Conservation (phyloP, 371 early-diverging fungal genomes). For the Umbelopsis sp. region DNA sequence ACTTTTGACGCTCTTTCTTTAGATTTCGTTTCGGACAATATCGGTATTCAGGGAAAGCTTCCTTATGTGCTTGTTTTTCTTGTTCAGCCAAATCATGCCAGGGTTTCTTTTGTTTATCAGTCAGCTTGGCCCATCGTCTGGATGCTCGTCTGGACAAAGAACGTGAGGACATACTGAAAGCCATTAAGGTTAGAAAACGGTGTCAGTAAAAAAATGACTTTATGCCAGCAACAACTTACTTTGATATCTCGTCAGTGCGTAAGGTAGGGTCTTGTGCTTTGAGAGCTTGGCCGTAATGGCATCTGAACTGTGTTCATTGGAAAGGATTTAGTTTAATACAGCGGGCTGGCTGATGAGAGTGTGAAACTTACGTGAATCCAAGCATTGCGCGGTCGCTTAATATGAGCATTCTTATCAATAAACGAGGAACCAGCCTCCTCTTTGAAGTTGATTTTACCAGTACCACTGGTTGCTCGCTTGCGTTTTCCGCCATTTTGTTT, state of each 20-base stretch:
- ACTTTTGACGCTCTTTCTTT: slow-evolving; percentile 16
- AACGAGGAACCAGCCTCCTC: slow-evolving; percentile 16
- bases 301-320: slow-evolving; percentile 30
- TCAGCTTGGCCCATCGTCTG: slow-evolving; percentile 42
- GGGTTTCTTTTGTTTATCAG: slow-evolving; percentile 51
- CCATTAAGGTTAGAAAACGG: not conserved
- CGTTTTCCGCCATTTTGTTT: not conserved
- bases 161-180: slow-evolving; percentile 9
- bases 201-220: not conserved
- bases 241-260: slow-evolving; percentile 43
- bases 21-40: slow-evolving; percentile 42
- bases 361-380: slow-evolving; percentile 38
- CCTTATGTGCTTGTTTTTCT: slow-evolving; percentile 49
- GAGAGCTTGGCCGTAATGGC: slow-evolving; percentile 38
- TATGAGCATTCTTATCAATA: slow-evolving; percentile 34
- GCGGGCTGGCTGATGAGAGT: not conserved
- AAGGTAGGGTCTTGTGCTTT: slow-evolving; percentile 36
- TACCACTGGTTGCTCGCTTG: not conserved
- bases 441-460: not conserved
- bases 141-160: slow-evolving; percentile 41
- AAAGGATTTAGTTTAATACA: slow-evolving; percentile 1
- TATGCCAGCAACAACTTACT: slow-evolving; percentile 24
- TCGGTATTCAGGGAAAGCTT: slow-evolving; percentile 51
- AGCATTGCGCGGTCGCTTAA: slow-evolving; percentile 42
- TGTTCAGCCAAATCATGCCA: slow-evolving; percentile 53